Base-by-base conservation (phyloP, 2,329 filamentous ascomycete genomes). In the Diaporthe batatas region DNA sequence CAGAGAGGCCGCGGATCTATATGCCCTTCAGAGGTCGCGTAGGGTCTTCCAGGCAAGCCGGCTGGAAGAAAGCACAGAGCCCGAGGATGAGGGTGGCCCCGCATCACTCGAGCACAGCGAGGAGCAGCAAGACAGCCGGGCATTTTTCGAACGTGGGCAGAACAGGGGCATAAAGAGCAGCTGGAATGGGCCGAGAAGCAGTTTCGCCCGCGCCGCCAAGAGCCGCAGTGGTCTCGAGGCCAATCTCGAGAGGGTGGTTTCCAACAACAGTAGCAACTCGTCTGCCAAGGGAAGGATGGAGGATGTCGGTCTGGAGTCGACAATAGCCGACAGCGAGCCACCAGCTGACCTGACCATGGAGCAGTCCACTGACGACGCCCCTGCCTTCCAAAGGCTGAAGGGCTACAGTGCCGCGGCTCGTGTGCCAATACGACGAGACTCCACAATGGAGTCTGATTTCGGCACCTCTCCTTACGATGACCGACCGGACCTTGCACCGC, bases 1-100 rank as follows among this genome's bases (percentile, higher is more conserved):
- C 78, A 87, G 95, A 70, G 96, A 98, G 80, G 94, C 96, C 44
- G 95, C 95, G n/a, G 96, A 98, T 82, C 91, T 96, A 76, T 97
- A 95, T 82, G 96, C 96, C 7, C 86, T 99, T 72, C 95, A 98
- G 82, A 90, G 93, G 77, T 98, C 96, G 76, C 90, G 96, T 77
- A 90, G 95, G 59, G 94, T 98, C 73, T 96, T 98, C 79, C 94
- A 94, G 18, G 91, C 92, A 18, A 94, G 93, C 82, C 91, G 93
- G 77, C 84, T 98, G 65, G 94, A 93, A 49, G 95, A 97, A 76
- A 98, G 95, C 75, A 92, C 93, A 2, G 95, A 97, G 77, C 90
- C 93, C 2, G 95, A 96, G 67, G 91, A 93, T 54, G 92, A 92
- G 68, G 88, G 84, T n/a, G 90, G 90, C 80, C 84, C 87, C 77